phyloP scores from a whole-genome alignment of 2,329 filamentous ascomycete species.

The Achaetomium macrosporum region DNA sequence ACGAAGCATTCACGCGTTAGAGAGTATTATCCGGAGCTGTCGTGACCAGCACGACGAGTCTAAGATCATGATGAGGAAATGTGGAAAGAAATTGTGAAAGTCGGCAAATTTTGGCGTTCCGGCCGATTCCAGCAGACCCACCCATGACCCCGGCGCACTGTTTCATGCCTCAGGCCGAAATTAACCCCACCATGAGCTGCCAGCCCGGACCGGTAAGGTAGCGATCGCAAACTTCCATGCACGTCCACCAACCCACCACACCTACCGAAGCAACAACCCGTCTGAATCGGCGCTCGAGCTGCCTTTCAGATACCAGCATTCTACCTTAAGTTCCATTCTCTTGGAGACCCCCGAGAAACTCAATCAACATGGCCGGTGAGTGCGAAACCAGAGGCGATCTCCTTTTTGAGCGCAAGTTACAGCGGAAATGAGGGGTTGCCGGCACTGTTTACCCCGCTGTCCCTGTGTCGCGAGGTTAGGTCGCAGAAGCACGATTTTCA shows the following conservation, averaged over 20 bases:
- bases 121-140: not conserved
- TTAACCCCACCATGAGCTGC: conserved; percentile 17
- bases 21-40: not conserved
- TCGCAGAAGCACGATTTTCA: not conserved
- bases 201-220: conserved; percentile 11
- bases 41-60: not conserved
- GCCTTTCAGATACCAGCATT: not conserved
- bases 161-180: conserved; percentile 19
- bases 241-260: conserved; percentile 3
- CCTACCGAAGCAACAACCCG: not conserved
- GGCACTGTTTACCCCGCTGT: conserved; percentile 18
- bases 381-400: not conserved
- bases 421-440: conserved; percentile 4
- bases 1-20: not conserved
- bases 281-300: not conserved
- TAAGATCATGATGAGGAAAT: not conserved
- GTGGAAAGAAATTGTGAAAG: not conserved
- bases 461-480: not conserved
- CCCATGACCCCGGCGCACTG: not conserved
- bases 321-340: not conserved
- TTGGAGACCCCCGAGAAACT: not conserved
- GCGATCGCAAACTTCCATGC: conserved; percentile 14
- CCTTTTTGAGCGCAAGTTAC: not conserved
- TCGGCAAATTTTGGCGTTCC: not conserved
- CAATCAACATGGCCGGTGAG: conserved; percentile 21